Percentiles rank a stretch among this genome's conserved stretches.
Evolutionary conservation across 352 stramenopile genomes (phyloP).

Genomic region (Pythium myriotylum): DNA sequence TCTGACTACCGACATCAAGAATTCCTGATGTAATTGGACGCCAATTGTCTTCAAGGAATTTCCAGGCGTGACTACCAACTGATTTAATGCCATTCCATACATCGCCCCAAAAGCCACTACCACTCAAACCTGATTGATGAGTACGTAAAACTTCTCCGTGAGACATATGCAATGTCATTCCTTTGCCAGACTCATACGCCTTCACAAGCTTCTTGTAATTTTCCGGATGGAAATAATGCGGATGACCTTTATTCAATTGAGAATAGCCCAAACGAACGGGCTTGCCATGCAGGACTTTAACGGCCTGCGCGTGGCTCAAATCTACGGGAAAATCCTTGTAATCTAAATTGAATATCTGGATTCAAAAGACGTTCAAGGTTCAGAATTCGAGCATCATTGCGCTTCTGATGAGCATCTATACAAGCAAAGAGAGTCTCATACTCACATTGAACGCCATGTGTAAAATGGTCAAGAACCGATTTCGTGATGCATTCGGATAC

Average conservation of each 20-base stretch:
- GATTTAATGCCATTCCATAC: constrained; percentile 11
- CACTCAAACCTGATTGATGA: constrained; percentile 24
- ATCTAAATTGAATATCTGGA: constrained; percentile 27
- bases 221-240: constrained; percentile 30
- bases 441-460: constrained; percentile 25
- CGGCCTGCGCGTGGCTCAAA: constrained; percentile 20
- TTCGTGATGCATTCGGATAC: constrained; percentile 21
- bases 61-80: too few species aligned
- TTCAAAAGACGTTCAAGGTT: constrained; percentile 20
- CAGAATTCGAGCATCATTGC: constrained; percentile 25
- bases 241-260: constrained; percentile 24
- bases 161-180: constrained; percentile 21
- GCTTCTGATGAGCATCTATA: constrained; percentile 21
- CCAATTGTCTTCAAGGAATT: too few species aligned
- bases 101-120: constrained; percentile 21
- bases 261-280: constrained; percentile 23
- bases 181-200: constrained; percentile 21
- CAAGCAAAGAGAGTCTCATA: constrained; percentile 26
- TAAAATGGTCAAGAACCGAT: constrained; percentile 22
- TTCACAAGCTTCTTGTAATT: constrained; percentile 34
- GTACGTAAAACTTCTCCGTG: constrained; percentile 27
- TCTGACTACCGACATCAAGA: too few species aligned
- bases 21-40: too few species aligned
- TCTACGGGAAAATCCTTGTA: constrained; percentile 27
- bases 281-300: constrained; percentile 30